phyloP scores from a whole-genome alignment of 2,329 filamentous ascomycete species.

The Fusarium musae region DNA sequence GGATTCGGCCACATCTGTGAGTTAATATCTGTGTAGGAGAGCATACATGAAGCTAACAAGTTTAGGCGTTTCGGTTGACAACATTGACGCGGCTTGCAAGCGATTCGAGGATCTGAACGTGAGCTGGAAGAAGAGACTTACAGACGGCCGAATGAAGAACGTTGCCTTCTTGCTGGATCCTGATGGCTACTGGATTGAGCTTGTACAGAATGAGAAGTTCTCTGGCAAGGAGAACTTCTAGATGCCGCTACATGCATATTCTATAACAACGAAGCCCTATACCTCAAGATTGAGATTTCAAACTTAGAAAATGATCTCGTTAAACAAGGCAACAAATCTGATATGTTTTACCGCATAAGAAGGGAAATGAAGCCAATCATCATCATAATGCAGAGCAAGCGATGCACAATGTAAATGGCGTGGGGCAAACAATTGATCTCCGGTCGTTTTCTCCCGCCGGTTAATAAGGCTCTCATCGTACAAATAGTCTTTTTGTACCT shows the following conservation, averaged over 20 bases:
- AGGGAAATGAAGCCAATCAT: not conserved
- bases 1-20: conserved; percentile 94
- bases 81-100: conserved; percentile 86
- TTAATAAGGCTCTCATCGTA: not conserved
- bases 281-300: not conserved
- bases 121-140: conserved; percentile 94
- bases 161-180: conserved; percentile 92
- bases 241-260: conserved; percentile 23
- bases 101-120: conserved; percentile 85
- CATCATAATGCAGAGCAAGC: not conserved
- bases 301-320: not conserved
- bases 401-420: not conserved
- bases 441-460: not conserved
- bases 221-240: conserved; percentile 64
- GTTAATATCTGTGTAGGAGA: conserved; percentile 44
- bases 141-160: conserved; percentile 92
- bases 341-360: not conserved
- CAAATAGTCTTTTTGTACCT: not conserved
- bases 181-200: conserved; percentile 85
- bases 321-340: not conserved
- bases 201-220: conserved; percentile 81
- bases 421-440: not conserved
- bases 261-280: not conserved
- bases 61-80: conserved; percentile 84
- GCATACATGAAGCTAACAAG: conserved; percentile 30